Base-by-base conservation (phyloP, 139 green algal genomes). In the Haematococcus lacustris region DNA sequence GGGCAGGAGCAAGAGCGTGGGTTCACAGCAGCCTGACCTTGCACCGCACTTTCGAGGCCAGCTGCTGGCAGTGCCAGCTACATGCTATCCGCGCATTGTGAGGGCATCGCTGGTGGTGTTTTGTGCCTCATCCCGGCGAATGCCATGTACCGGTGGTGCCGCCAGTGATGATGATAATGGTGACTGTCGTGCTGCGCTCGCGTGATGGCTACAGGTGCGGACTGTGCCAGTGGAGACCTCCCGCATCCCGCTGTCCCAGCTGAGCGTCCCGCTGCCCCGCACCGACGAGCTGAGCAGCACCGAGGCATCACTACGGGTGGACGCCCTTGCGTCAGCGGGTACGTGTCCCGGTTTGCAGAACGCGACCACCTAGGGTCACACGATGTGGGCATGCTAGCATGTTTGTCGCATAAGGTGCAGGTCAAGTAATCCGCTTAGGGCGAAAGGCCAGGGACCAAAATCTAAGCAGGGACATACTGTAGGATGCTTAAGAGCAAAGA, bases 271-370 rank as follows among this genome's bases (percentile, higher is more conserved):
- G 1, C 71, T 79, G 4, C 76, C 85, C 0, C 78, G 80, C 21
- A 66, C 77, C 30, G 69, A 88, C 74, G 80, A 89, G 32, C 34
- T 93, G 25, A 76, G 51, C 39, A 89, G 73, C 50, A 75, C 90
- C 17, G 91, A 97, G 75, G 83, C 88, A 0, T 91, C 80, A 0
- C 39, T 95, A 76, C 71, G 91, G 50, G 77, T 97, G 51, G 91
- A 96, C 71, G 85, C 88, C 1, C 60, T 97, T 2, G 88, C 86
- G 2, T 88, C 77, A 37, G 88, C 87, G 32, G 82, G 78, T 87
- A 5, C 32, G 78, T 4, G 39, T 70, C 13, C 47, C 21, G 47
- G 47, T 57, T 21, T 21, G 47, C 21, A 57, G 13, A 57, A 57
- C 47, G 47, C 21, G 21, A n/a, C n/a, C n/a, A n/a, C n/a, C n/a